phyloP scores from a whole-genome alignment of 495 filamentous ascomycete genomes.

The Hyphodiscus hymeniophilus region DNA sequence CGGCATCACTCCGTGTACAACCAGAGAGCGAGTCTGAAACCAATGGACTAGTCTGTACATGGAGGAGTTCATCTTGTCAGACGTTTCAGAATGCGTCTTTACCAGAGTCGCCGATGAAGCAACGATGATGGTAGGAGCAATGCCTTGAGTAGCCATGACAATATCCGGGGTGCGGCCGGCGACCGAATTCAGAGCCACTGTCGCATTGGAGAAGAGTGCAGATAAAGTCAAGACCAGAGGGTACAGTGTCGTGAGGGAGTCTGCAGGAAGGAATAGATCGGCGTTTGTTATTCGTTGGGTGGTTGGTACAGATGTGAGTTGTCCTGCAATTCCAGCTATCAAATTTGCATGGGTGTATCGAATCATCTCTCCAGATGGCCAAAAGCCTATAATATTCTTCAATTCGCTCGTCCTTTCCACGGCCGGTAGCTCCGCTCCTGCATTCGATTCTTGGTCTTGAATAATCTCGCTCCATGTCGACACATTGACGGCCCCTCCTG shows the following conservation, averaged over 20 bases:
- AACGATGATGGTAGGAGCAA: constrained; percentile 78
- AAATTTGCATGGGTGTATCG: constrained; percentile 74
- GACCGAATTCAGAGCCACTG: constrained; percentile 83
- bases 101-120: constrained; percentile 66
- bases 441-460: constrained; percentile 45
- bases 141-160: constrained; percentile 55
- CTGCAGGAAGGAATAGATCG: constrained; percentile 85
- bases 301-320: constrained; percentile 64
- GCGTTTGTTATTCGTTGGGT: constrained; percentile 59
- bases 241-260: constrained; percentile 71
- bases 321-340: constrained; percentile 68
- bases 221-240: constrained; percentile 71
- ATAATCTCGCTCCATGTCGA: constrained; percentile 84
- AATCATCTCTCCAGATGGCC: constrained; percentile 63
- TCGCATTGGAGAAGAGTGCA: constrained; percentile 75
- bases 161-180: constrained; percentile 64
- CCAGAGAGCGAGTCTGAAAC: constrained; percentile 58
- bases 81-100: constrained; percentile 49
- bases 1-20: constrained; percentile 65
- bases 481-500: constrained; percentile 62
- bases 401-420: constrained; percentile 36
- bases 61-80: constrained; percentile 37
- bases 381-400: constrained; percentile 52
- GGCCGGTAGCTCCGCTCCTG: constrained; percentile 36
- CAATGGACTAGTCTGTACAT: constrained; percentile 33